Base-by-base conservation (phyloP, 768 basidiomycete genomes). In the Leccinum boreale region DNA sequence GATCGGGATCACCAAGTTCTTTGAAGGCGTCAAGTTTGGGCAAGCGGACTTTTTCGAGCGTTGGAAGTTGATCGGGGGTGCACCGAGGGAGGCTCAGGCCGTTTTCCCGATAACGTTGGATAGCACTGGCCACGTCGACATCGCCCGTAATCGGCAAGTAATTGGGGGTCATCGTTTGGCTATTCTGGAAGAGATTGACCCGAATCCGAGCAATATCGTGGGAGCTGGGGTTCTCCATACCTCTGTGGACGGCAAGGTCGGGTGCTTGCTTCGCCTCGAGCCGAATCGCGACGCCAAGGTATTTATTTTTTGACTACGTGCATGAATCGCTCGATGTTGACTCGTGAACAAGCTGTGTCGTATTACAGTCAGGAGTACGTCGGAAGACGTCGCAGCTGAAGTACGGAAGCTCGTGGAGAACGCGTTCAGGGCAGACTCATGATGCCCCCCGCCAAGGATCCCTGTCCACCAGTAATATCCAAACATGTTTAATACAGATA, bases 261-360 rank as follows among this genome's bases (percentile, higher is more conserved):
- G 97, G 6, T 98, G 97, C 69, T 77, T 99, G 60, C 73, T 98
- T 62, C 83, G 97, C 55, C 72, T 98, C 28, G 97, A 99, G 73
- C 97, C 97, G 2, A 99, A 98, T 75, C 83, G 85, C 53, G 94
- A 97, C 58, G 97, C 96, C 26, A 96, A 97, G 82, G 94, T 93
- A 67, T 52, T 81, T 60, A 21, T 45, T 8, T 9, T 35, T 57
- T 19, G 44, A 36, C 23, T 31, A 24, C 3, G 1, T 33, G 19
- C 15, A 47, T 39, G 23, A 19, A 28, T 26, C 15, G 7, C 46
- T 23, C 50, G 28, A 36, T 19, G 46, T 45, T 60, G 12, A 61
- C 23, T 19, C 44, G 12, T 33, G 17, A 23, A 28, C 57, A 68
- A 96, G 92, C 78, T 98, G 33, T 98, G 94, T 74, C 89, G 97